Conservation (phyloP, 2,329 filamentous ascomycete species). For the Arthrobotrys entomopaga region DNA sequence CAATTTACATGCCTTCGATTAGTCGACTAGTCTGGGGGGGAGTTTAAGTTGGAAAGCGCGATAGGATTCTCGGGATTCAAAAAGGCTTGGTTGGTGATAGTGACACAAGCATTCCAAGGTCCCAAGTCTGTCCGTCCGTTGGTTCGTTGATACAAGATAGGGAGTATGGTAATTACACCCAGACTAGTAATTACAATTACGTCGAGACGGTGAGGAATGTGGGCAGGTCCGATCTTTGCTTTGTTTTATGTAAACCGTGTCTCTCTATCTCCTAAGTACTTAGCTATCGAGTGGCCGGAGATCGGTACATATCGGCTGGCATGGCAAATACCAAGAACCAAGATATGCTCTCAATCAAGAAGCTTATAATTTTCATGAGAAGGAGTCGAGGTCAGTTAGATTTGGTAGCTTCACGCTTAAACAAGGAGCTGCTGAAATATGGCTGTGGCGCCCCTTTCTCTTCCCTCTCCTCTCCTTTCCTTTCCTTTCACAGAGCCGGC, state of each 20-base stretch:
- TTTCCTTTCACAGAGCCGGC: too few species aligned
- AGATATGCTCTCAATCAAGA: slow-evolving; percentile 16
- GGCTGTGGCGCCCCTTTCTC: slow-evolving; percentile 29
- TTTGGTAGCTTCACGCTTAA: slow-evolving; percentile 42
- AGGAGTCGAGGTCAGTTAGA: slow-evolving; percentile 9
- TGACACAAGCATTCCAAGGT: slow-evolving; percentile 35
- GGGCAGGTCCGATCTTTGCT: too few species aligned
- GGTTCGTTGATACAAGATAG: too few species aligned
- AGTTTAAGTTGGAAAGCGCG: slow-evolving; percentile 5
- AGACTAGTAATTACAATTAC: too few species aligned
- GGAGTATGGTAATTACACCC: too few species aligned
- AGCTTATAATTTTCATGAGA: neutral
- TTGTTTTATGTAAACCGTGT: too few species aligned
- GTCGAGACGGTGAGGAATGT: too few species aligned
- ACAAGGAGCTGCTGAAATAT: slow-evolving; percentile 15
- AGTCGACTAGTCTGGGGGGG: slow-evolving; percentile 13
- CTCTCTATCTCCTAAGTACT: too few species aligned
- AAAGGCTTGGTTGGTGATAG: slow-evolving; percentile 7
- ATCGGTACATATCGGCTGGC: too few species aligned
- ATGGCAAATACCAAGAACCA: neutral
- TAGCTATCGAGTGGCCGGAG: too few species aligned
- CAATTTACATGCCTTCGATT: neutral
- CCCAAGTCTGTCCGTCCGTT: neutral
- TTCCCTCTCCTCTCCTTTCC: slow-evolving; percentile 3
- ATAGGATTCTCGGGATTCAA: neutral